Conservation (phyloP, 352 stramenopile genomes). For the Hyaloperonospora arabidopsidis region DNA sequence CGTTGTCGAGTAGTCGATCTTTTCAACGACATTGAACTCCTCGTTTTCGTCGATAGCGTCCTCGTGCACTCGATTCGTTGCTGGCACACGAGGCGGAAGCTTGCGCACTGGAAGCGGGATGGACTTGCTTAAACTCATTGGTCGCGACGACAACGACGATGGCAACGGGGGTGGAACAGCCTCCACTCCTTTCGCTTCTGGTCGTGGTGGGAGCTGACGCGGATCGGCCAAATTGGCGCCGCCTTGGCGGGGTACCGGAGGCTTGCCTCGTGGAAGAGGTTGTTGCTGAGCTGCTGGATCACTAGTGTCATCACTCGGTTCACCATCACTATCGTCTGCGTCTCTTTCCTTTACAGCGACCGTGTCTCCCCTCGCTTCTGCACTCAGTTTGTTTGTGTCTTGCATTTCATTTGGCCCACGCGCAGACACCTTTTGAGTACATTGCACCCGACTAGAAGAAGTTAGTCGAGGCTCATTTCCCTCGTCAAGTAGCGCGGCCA, state of each 20-base stretch:
- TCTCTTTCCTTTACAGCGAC: conserved; percentile 2
- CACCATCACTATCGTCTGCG: conserved; percentile 5
- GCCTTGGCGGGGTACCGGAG: conserved; percentile 13
- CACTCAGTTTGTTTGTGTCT: conserved; percentile 2
- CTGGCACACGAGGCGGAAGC: conserved; percentile 20
- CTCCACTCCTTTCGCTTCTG: conserved; percentile 15
- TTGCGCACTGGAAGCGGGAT: conserved; percentile 54
- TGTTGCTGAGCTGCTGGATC: conserved; percentile 2
- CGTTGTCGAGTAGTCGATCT: conserved; percentile 62
- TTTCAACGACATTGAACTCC: conserved; percentile 37
- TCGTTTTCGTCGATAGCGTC: conserved; percentile 40
- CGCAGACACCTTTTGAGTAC: conserved; percentile 1
- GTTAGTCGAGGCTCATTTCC: conserved; percentile 8
- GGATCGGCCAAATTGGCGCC: conserved; percentile 22
- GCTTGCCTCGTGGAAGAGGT: conserved; percentile 16
- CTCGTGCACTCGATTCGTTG: conserved; percentile 15
- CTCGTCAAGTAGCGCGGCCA: conserved; percentile 23
- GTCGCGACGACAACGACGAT: conserved; percentile 50
- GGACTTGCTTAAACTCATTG: conserved; percentile 78
- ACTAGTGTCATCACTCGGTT: conserved; percentile 8
- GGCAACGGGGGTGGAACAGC: conserved; percentile 34
- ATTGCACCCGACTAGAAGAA: conserved; percentile 5
- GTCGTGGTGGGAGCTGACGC: conserved; percentile 17
- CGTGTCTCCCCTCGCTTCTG: conserved; percentile 2
- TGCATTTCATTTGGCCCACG: conserved; percentile 8